Percentiles rank a stretch among this genome's conserved stretches.
Evolutionary conservation across 1,139 yeast genomes (phyloP).

Genomic region (Pichia sorboxylosa): DNA sequence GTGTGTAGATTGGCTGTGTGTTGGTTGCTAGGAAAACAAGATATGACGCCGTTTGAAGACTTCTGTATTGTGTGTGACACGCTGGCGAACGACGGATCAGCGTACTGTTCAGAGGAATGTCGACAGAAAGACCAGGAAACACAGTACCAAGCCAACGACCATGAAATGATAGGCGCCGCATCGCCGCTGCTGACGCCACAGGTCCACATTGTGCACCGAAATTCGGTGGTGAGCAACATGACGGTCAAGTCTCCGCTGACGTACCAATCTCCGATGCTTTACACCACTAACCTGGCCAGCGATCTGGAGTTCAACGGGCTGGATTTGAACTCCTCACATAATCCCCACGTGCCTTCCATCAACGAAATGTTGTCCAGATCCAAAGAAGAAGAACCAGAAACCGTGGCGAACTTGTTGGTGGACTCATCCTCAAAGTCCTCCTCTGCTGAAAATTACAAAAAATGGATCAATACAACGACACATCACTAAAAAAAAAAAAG

Average conservation of each 20-base stretch:
- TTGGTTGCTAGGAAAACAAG: neutral
- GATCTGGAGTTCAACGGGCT: constrained; percentile 23
- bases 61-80: constrained; percentile 58
- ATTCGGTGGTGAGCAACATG: constrained; percentile 9
- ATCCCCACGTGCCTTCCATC: constrained; percentile 69
- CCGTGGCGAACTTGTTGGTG: neutral
- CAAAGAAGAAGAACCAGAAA: too few species aligned
- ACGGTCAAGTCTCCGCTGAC: constrained; percentile 19
- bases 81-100: constrained; percentile 38
- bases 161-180: too few species aligned
- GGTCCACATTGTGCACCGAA: constrained; percentile 5
- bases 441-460: too few species aligned
- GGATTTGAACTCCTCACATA: constrained; percentile 42
- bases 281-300: constrained; percentile 6
- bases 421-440: too few species aligned
- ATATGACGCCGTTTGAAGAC: constrained; percentile 49
- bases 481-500: too few species aligned
- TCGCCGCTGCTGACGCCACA: constrained; percentile 23
- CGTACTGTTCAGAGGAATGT: constrained; percentile 55
- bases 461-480: too few species aligned
- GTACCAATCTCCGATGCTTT: constrained; percentile 24
- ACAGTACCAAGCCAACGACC: too few species aligned
- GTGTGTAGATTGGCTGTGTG: neutral
- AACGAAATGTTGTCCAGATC: too few species aligned
- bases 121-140: constrained; percentile 33